Conservation (phyloP, 2,329 filamentous ascomycete genomes). For the Neofusicoccum laricinum region DNA sequence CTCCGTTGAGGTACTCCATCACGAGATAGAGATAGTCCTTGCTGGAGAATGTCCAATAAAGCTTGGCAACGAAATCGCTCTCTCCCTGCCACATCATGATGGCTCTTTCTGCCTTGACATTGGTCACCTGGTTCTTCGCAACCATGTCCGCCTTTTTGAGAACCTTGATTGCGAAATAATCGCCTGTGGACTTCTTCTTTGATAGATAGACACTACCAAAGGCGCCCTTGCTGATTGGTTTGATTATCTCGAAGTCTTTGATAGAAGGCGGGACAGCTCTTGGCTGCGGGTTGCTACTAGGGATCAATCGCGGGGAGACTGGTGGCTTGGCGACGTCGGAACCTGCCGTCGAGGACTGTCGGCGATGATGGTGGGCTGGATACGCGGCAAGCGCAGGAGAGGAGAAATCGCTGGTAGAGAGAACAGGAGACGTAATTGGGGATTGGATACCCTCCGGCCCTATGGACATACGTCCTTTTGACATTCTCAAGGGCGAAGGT, state of each 20-base stretch:
- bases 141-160: constrained; percentile 99
- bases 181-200: constrained; percentile 97
- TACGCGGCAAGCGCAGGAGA: constrained; percentile 63
- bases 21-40: constrained; percentile 98
- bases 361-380: constrained; percentile 66
- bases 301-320: constrained; percentile 76
- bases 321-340: constrained; percentile 66
- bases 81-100: constrained; percentile 99
- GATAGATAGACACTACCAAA: constrained; percentile 97
- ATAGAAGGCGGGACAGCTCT: constrained; percentile 91
- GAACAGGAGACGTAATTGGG: constrained; percentile 84
- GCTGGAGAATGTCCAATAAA: constrained; percentile 99
- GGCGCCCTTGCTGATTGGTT: constrained; percentile 97
- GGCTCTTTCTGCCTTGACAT: constrained; percentile 95
- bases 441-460: constrained; percentile 68
- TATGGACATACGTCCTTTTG: constrained; percentile 70
- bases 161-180: constrained; percentile 98
- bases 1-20: constrained; percentile 98
- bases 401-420: constrained; percentile 77
- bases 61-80: constrained; percentile 97
- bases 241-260: constrained; percentile 99
- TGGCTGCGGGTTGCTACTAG: constrained; percentile 76
- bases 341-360: constrained; percentile 87
- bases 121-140: constrained; percentile 98
- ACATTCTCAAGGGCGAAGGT: constrained; percentile 81